Evolutionary conservation across 1,284 basidiomycete species (phyloP).

Genomic region (Rhizoctonia solani): DNA sequence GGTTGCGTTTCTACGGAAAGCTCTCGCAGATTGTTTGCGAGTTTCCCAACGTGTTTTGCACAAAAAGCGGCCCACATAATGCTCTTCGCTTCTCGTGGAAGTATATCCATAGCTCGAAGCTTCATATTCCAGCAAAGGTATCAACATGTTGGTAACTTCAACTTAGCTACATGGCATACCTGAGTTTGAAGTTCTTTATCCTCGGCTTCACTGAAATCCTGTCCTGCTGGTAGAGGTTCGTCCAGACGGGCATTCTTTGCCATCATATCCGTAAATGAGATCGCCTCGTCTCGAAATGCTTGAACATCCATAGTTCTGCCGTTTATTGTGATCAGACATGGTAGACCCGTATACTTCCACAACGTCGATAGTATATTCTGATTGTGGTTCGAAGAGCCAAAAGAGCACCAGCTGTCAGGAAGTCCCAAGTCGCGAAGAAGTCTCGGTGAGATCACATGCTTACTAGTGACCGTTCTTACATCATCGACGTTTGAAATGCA

Average conservation of each 20-base stretch:
- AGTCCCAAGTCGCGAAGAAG: no score
- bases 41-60: background rate
- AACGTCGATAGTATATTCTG: no score
- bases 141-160: background rate
- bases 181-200: constrained; percentile 24
- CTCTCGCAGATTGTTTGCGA: background rate
- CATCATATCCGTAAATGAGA: background rate
- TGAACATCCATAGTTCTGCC: constrained; percentile 5
- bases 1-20: constrained; percentile 10
- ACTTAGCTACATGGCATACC: background rate
- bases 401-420: no score
- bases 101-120: constrained; percentile 5
- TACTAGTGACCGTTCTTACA: no score
- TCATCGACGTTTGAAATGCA: no score
- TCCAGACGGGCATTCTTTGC: background rate
- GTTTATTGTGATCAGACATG: background rate
- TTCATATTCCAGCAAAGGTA: background rate
- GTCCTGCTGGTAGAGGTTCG: constrained; percentile 1
- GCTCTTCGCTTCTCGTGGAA: background rate
- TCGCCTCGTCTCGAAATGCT: background rate
- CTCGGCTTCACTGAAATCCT: constrained; percentile 1
- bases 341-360: no score
- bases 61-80: constrained; percentile 11
- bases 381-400: no score
- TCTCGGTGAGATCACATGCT: no score